Base-by-base conservation (phyloP, 2,329 filamentous ascomycete genomes). In the Colletotrichum sp. region DNA sequence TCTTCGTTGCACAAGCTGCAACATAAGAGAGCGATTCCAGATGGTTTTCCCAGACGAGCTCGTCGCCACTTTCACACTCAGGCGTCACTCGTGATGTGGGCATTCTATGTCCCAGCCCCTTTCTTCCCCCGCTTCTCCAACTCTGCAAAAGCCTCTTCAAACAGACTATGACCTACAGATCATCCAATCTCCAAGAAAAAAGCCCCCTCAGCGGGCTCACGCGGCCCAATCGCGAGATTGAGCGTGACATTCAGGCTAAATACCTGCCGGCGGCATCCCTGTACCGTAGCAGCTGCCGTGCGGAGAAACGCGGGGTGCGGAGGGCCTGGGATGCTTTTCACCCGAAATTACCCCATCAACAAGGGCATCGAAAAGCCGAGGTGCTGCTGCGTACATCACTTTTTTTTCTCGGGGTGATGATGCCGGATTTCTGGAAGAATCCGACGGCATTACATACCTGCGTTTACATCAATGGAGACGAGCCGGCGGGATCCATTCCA, bases 241-340 rank as follows among this genome's bases (percentile, higher is more conserved):
- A 34, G 15, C 36, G 34, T n/a, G 9, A 16, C 4, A 63, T 52
- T 70, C 68, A 70, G 68, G 68, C 68, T 70, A 70, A 70, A 70
- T 70, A 4, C 0, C 18, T 49, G 44, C 63, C 34, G 63, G 63
- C 24, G 34, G 32, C 21, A 70, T 52, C 57, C 68, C 57, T 70
- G 68, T 15, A 63, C 26, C 57, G 68, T 70, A n/a, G 68, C 12
- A 70, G 32, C 34, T 49, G 26, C 24, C 57, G 68, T 63, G 68
- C 34, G 68, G 68, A 70, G 68, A 70, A 55, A 63, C 68, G 68
- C 57, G 68, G 68, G 68, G 66, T 60, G 55, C 13, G n/a, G 68
- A 32, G n/a, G 32, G 52, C 13, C 55, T 70, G 34, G 44, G 24
- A 70, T n/a, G 36, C 28, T 55, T 39, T 39, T 68, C 49, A 60